Evolutionary conservation across 2,329 filamentous ascomycete genomes (phyloP), one percentile per base, ranked within the genome.

Genomic region (Aspergillus tamarii): DNA sequence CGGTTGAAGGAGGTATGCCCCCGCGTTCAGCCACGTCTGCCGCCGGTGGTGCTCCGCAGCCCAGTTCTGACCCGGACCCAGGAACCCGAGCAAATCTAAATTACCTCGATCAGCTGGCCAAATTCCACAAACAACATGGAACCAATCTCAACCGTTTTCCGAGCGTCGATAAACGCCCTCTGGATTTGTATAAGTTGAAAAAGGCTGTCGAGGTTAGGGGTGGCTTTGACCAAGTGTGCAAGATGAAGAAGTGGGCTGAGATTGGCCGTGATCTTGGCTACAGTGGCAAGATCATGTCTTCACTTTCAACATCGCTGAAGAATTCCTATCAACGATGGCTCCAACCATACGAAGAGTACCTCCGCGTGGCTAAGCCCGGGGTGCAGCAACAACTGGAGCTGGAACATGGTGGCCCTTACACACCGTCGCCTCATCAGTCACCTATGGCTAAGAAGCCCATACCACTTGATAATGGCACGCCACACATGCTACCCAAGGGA

Each of bases 231-330:
- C 92, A 92, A 74, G 95, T 99, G 52, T 99, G 95, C 85, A 97
- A 97, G 79, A 86, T 90, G 61, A 99, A 99, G 81, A 98, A 98
- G 82, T 99, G 95, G 95, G 95, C 95, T 19, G 95, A 99, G 78
- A 98, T 99, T 71, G 95, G 95, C 39, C 89, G 95, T 73, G 95
- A 98, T 76, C 82, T 99, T 55, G 95, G 95, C 60, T 99, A 99
- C 80, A 98, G 94, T 75, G 95, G 95, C 75, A 99, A 99, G 83
- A 99, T 99, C 67, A 99, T 99, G 95, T 98, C 94, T 2, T 98
- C 95, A 10, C 83, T 99, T 54, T 99, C 95, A 7, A 99, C 95
- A 0, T 98, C 95, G 6, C 85, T 99, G 48, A 99, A 98, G 78
- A 99, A 99, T 78, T 98, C 95, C 0, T 99, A 96, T 72, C 93